A percentile compares a stretch with the other conserved stretches of the same genome.
phyloP scores from a whole-genome alignment of 345 rosid genomes.

The Ceriops zippeliana region DNA sequence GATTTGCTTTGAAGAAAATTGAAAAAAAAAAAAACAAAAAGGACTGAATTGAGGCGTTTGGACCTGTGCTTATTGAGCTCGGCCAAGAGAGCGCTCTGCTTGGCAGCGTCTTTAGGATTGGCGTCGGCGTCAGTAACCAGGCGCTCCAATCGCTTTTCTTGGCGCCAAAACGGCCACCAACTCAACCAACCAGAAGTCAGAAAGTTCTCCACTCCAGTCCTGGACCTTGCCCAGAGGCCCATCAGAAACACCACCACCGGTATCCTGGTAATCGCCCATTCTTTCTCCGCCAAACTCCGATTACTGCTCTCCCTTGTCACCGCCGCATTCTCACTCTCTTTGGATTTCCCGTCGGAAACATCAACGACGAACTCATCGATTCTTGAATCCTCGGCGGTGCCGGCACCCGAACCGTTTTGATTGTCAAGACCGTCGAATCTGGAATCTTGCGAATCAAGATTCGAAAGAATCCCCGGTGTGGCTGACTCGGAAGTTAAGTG shows the following conservation, averaged over 20 bases:
- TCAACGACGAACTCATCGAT: constrained; percentile 13
- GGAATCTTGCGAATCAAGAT: constrained; percentile 27
- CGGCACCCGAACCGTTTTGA: background rate
- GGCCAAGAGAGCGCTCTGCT: constrained; percentile 63
- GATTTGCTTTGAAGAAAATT: too few relatives aligned
- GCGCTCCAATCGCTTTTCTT: constrained; percentile 63
- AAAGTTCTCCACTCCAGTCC: constrained; percentile 43
- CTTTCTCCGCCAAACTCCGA: constrained; percentile 23
- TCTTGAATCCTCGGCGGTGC: constrained; percentile 8
- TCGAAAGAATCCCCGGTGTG: background rate
- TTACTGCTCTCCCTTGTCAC: constrained; percentile 3
- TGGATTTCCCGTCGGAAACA: constrained; percentile 22
- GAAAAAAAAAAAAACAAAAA: too few relatives aligned
- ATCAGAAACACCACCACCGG: constrained; percentile 48
- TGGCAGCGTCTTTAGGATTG: constrained; percentile 65
- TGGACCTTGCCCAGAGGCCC: constrained; percentile 61
- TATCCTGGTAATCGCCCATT: constrained; percentile 34
- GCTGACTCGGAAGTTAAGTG: constrained; percentile 26
- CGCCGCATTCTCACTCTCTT: constrained; percentile 10
- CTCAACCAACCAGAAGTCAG: constrained; percentile 58
- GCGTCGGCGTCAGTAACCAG: constrained; percentile 81
- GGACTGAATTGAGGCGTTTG: background rate
- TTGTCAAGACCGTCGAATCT: constrained; percentile 5
- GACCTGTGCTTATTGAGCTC: constrained; percentile 91
- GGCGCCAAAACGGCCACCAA: constrained; percentile 77